Percentiles rank a stretch among this genome's conserved stretches.
These are phyloP conservation scores for Spergularia bocconei DNA, from an alignment of 148 eudicot genomes.

Conservation along the genomic window DNA sequence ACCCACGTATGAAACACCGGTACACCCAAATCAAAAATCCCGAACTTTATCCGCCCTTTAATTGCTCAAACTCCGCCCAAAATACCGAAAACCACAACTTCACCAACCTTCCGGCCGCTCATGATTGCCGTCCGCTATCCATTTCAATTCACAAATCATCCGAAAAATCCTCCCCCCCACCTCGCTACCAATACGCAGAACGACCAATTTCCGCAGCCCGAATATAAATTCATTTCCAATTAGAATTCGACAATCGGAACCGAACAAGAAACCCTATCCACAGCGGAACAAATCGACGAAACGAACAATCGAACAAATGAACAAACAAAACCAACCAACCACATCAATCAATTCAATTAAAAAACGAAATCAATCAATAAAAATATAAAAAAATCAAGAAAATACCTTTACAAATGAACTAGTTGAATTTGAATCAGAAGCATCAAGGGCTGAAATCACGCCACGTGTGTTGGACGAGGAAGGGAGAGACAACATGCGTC, in stretches of 20 bases:
- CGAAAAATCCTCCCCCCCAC: neutral
- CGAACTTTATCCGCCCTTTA: neutral
- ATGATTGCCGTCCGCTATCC: neutral
- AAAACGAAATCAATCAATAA: neutral
- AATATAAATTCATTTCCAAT: neutral
- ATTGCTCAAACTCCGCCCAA: neutral
- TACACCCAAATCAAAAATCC: too few relatives aligned
- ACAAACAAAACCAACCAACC: slow-evolving; percentile 2
- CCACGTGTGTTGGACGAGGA: slow-evolving; percentile 15
- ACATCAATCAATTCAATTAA: neutral
- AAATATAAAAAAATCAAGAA: neutral
- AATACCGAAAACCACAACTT: neutral
- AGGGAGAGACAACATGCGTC: slow-evolving; percentile 30
- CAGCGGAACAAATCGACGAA: neutral
- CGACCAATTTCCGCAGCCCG: neutral
- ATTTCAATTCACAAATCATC: neutral
- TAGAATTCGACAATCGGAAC: neutral
- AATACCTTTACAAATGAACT: slow-evolving; percentile 19
- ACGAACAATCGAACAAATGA: neutral
- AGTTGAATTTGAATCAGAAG: slow-evolving; percentile 1
- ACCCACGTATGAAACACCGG: neutral
- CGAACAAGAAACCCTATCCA: neutral
- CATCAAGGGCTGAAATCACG: slow-evolving; percentile 16
- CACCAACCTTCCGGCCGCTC: too few relatives aligned
- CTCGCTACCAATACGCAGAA: neutral